Percentiles rank a stretch among this genome's conserved stretches.
phyloP scores from a whole-genome alignment of 495 filamentous ascomycete species.

The Aspergillus sparsus region DNA sequence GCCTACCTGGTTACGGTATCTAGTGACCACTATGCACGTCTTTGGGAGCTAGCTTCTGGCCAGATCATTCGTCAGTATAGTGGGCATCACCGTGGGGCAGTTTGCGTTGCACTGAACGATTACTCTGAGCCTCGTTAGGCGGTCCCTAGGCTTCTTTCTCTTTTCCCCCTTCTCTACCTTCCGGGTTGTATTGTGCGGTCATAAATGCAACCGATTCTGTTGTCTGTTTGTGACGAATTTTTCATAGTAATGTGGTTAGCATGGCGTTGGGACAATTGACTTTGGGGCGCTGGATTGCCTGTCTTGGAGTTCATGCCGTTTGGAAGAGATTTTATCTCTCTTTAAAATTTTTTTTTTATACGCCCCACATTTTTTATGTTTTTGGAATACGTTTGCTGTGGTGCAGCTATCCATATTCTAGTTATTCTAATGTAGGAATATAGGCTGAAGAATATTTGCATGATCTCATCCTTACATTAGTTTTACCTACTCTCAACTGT shows the following conservation, averaged over 20 bases:
- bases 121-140: constrained; percentile 71
- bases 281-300: constrained; percentile 10
- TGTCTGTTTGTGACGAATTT: constrained; percentile 18
- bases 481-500: constrained; percentile 1
- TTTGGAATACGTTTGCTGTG: constrained; percentile 4
- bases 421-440: constrained; percentile 7
- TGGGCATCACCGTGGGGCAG: constrained; percentile 91
- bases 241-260: constrained; percentile 24
- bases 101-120: constrained; percentile 96
- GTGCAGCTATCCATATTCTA: constrained; percentile 2
- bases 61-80: constrained; percentile 96
- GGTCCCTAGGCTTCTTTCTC: too few relatives aligned
- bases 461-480: constrained; percentile 1
- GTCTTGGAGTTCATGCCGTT: constrained; percentile 21
- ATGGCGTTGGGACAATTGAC: constrained; percentile 24
- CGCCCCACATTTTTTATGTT: background rate
- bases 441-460: constrained; percentile 12
- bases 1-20: constrained; percentile 98
- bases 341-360: constrained; percentile 1
- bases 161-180: too few relatives aligned
- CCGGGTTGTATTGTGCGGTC: constrained; percentile 4
- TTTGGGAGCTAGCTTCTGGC: constrained; percentile 87
- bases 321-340: background rate
- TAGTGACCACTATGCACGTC: constrained; percentile 92
- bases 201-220: too few relatives aligned